phyloP scores from a whole-genome alignment of 306 rosid genomes.

The Vigna nakashimae region DNA sequence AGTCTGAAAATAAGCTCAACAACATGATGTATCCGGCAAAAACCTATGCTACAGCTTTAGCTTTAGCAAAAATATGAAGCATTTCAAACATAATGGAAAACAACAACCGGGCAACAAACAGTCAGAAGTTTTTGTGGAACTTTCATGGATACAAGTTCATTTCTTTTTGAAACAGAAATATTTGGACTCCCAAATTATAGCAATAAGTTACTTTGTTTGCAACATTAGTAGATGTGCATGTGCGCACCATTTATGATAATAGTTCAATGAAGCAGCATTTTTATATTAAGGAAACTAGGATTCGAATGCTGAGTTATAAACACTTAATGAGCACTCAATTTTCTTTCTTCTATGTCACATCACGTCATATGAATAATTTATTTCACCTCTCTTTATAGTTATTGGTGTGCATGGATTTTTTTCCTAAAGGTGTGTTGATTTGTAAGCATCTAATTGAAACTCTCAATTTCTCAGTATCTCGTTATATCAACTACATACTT shows the following conservation, averaged over 20 bases:
- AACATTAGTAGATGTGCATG: background rate
- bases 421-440: background rate
- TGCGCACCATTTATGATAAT: background rate
- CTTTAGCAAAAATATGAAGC: slow-evolving; percentile 9
- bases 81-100: slow-evolving; percentile 19
- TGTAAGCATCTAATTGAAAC: background rate
- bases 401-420: too few relatives aligned
- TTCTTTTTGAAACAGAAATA: slow-evolving; percentile 17
- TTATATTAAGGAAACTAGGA: background rate
- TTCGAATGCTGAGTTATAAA: background rate
- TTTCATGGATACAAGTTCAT: background rate
- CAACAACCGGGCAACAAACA: background rate
- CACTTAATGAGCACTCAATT: background rate
- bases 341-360: background rate
- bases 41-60: slow-evolving; percentile 10
- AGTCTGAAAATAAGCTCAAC: slow-evolving; percentile 38
- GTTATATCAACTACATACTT: background rate
- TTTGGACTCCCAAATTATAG: background rate
- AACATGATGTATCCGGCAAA: background rate
- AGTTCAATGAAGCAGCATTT: background rate
- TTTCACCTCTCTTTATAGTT: too few relatives aligned
- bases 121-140: background rate
- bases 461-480: background rate
- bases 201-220: background rate
- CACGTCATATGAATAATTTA: too few relatives aligned